Base-by-base conservation (phyloP, 2,329 filamentous ascomycete genomes). In the Diaporthe longicolla region DNA sequence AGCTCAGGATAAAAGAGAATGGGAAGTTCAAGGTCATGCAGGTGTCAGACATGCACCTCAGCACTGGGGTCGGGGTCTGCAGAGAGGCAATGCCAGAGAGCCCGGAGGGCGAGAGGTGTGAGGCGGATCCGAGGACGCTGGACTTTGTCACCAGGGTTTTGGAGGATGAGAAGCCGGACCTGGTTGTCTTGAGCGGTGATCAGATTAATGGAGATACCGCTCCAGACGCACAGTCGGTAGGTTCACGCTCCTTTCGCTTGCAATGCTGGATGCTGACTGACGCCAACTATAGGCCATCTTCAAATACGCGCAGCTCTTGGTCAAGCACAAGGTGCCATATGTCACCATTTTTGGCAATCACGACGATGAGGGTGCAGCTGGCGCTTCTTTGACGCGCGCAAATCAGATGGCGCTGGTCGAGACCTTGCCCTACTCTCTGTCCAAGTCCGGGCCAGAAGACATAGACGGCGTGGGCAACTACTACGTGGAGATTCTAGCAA, bases 11-110 rank as follows among this genome's bases (percentile, higher is more conserved):
- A 76, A 90, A 91, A 57, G 95, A 97, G 76, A 95, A 97, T 81
- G 97, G 96, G 40, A 95, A 93, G 78, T 98, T 98, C 87, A 98
- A 98, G 86, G 98, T 99, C 77, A 91, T 99, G 89, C 97, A 99
- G 84, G 87, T 97, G 72, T 93, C 95, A n/a, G 97, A 99, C 84
- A 85, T 98, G 75, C 97, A 99, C 83, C 85, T 99, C 72, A 96
- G 95, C 80, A 99, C 97, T 3, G 97, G 96, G 13, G 88, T 95
- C 7, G 97, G 97, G 13, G 84, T 85, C 58, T 99, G 97, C 81
- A 91, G 97, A 77, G 95, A 99, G 78, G 91, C 95, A n/a, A 88
- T 96, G 77, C 95, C 95, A 0, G 89, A 91, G 76, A 89, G 88
- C 63, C 90, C 91, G 77, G 90, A 94, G 70, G 92, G 92, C 7